These are phyloP conservation scores for Lasiodiplodia hormozganensis DNA, from an alignment of 2,329 filamentous ascomycete genomes.

Conservation along the genomic window DNA sequence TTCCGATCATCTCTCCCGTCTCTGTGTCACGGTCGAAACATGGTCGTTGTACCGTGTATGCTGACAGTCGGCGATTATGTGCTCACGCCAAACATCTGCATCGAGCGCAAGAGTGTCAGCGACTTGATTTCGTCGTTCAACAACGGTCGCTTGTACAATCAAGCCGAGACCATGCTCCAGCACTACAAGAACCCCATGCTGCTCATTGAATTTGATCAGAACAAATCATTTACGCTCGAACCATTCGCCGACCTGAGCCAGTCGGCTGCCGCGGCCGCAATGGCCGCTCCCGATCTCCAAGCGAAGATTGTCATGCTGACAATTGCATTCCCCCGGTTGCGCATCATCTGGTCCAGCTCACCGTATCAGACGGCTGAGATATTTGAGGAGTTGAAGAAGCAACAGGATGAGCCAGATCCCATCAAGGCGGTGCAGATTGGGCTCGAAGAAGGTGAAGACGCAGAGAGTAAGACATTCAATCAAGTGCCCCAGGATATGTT, in stretches of 20 bases:
- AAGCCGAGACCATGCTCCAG: slow-evolving; percentile 92
- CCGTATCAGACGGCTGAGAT: slow-evolving; percentile 98
- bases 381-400: slow-evolving; percentile 90
- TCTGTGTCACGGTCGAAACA: slow-evolving; percentile 84
- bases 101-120: slow-evolving; percentile 91
- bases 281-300: slow-evolving; percentile 76
- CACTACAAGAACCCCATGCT: slow-evolving; percentile 91
- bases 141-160: slow-evolving; percentile 88
- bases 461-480: slow-evolving; percentile 74
- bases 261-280: slow-evolving; percentile 66
- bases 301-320: slow-evolving; percentile 91
- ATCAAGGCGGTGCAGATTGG: slow-evolving; percentile 84
- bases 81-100: slow-evolving; percentile 85
- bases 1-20: slow-evolving; percentile 93
- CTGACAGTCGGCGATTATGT: slow-evolving; percentile 97
- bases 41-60: slow-evolving; percentile 92
- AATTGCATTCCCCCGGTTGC: slow-evolving; percentile 85
- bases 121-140: slow-evolving; percentile 92
- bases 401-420: slow-evolving; percentile 89
- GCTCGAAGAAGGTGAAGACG: slow-evolving; percentile 65
- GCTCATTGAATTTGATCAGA: slow-evolving; percentile 96
- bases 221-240: slow-evolving; percentile 93
- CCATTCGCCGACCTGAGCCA: slow-evolving; percentile 62
- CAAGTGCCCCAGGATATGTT: slow-evolving; percentile 91
- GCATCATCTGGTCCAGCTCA: slow-evolving; percentile 91